These are phyloP conservation scores for Ashbya aceris DNA, from an alignment of 1,139 yeast species.

Conservation along the genomic window DNA sequence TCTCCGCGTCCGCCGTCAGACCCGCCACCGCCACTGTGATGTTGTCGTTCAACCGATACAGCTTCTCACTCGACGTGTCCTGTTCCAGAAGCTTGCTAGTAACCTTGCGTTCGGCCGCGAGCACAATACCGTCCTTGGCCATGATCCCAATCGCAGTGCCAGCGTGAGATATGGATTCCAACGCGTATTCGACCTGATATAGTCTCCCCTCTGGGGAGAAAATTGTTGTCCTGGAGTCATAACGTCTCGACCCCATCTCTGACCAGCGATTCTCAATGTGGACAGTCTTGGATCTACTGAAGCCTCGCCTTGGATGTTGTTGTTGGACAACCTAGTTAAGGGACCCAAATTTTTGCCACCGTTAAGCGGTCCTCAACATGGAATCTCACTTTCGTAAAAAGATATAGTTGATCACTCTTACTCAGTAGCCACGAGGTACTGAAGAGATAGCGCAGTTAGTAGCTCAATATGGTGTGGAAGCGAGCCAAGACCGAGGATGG, in stretches of 20 bases:
- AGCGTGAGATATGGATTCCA: slow-evolving; percentile 95
- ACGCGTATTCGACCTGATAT: slow-evolving; percentile 94
- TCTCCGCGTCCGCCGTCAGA: slow-evolving; percentile 93
- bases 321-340: too few species aligned
- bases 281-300: too few species aligned
- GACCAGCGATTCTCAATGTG: background rate
- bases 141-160: slow-evolving; percentile 96
- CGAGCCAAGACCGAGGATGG: slow-evolving; percentile 59
- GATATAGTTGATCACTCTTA: too few species aligned
- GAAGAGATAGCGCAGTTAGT: too few species aligned
- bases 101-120: slow-evolving; percentile 93
- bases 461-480: slow-evolving; percentile 41
- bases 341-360: too few species aligned
- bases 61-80: slow-evolving; percentile 87
- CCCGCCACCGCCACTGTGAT: slow-evolving; percentile 97
- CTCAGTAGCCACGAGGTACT: too few species aligned
- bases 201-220: slow-evolving; percentile 98
- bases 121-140: slow-evolving; percentile 85
- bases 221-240: slow-evolving; percentile 96
- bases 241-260: slow-evolving; percentile 59
- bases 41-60: slow-evolving; percentile 74
- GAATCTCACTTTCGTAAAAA: too few species aligned
- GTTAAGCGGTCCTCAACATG: too few species aligned
- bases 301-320: too few species aligned
- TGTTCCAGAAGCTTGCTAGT: slow-evolving; percentile 88